Evolutionary conservation across 2,329 filamentous ascomycete genomes (phyloP).

Genomic region (Pyricularia pennisetigena): DNA sequence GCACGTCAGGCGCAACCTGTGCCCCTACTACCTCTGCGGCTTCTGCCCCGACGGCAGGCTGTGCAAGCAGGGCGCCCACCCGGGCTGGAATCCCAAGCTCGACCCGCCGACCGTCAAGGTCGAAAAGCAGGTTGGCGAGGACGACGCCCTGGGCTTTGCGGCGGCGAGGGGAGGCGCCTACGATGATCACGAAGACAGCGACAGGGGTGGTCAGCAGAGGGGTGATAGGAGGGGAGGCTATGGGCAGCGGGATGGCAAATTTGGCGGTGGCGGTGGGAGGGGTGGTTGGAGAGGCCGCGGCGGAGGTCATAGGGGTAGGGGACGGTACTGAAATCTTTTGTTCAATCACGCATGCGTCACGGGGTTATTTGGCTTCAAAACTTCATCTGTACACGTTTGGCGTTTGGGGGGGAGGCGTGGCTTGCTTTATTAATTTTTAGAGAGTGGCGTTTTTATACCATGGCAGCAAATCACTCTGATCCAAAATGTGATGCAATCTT

Average conservation of each 20-base stretch:
- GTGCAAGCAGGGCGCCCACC: conserved; percentile 75
- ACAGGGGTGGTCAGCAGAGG: conserved; percentile 13
- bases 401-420: not conserved
- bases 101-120: conserved; percentile 67
- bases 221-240: conserved; percentile 12
- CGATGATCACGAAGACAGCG: conserved; percentile 18
- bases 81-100: conserved; percentile 67
- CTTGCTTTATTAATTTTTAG: not conserved
- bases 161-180: conserved; percentile 17
- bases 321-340: conserved; percentile 3
- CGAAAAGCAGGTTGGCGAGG: conserved; percentile 48
- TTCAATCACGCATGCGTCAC: not conserved
- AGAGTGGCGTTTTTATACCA: not conserved
- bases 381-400: not conserved
- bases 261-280: conserved; percentile 12
- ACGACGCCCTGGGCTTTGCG: conserved; percentile 36
- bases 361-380: not conserved
- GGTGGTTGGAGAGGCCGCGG: conserved; percentile 21
- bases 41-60: conserved; percentile 78
- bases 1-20: conserved; percentile 74
- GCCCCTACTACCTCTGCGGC: conserved; percentile 78
- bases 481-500: not conserved
- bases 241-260: conserved; percentile 20
- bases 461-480: not conserved
- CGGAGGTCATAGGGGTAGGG: conserved; percentile 17